Conservation (phyloP, 768 basidiomycete species). For the Psilocybe tampanensis region DNA sequence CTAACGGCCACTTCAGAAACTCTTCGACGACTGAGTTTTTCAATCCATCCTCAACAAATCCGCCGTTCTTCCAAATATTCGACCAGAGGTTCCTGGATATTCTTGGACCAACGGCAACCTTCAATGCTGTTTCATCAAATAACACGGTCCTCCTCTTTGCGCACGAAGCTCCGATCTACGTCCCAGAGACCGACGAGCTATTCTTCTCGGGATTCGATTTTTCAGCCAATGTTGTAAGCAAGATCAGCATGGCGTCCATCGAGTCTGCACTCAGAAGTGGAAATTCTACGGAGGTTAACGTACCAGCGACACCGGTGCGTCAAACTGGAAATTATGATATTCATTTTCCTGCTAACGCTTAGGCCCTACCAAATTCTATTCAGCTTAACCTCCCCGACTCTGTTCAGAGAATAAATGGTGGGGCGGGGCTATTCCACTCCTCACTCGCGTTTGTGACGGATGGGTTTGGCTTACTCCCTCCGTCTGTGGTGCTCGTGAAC, state of each 20-base stretch:
- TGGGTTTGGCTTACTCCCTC: not conserved
- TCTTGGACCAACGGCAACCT: not conserved
- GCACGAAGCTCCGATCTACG: not conserved
- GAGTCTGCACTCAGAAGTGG: not conserved
- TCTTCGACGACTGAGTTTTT: not conserved
- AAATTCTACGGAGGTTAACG: not conserved
- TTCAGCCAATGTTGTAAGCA: not conserved
- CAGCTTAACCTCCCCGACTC: not conserved
- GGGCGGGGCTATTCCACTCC: not conserved
- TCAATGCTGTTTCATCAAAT: not conserved
- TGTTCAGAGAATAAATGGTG: not conserved
- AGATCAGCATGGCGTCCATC: not conserved
- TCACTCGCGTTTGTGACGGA: not conserved
- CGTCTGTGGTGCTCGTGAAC: not conserved
- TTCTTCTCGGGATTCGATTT: not conserved
- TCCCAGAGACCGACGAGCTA: not conserved
- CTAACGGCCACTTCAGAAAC: not conserved
- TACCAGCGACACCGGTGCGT: not conserved
- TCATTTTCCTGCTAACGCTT: no score
- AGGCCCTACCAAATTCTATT: no score
- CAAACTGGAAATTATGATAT: no score
- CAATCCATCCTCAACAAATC: not conserved
- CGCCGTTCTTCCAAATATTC: not conserved
- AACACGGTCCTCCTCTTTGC: not conserved
- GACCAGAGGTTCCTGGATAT: not conserved